Conservation (phyloP, 2,329 filamentous ascomycete species). For the Catunica adiposa region DNA sequence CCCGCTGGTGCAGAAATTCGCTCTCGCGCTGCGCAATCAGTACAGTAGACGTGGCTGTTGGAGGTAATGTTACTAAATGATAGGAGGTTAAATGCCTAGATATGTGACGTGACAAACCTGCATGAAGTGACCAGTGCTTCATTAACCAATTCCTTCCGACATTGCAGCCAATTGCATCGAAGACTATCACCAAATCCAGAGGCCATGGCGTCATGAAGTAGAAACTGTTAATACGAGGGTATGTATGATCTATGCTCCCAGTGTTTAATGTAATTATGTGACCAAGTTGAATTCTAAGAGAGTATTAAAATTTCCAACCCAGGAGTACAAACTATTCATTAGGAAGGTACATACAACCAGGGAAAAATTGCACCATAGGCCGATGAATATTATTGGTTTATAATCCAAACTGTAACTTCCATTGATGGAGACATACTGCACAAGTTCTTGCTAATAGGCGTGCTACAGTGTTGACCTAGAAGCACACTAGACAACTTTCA, state of each 20-base stretch:
- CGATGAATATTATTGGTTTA: too few relatives aligned
- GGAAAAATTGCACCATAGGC: too few relatives aligned
- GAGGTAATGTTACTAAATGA: constrained; percentile 8
- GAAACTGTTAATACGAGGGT: not conserved
- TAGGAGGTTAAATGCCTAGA: not conserved
- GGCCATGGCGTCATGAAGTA: not conserved
- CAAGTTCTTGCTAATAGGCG: too few relatives aligned
- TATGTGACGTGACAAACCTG: constrained; percentile 35
- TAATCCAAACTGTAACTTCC: not conserved
- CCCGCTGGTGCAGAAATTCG: constrained; percentile 34
- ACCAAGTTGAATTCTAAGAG: too few relatives aligned
- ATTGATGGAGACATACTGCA: not conserved
- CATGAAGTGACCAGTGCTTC: constrained; percentile 77
- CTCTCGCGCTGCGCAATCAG: constrained; percentile 49
- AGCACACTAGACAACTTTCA: too few relatives aligned
- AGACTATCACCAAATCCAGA: constrained; percentile 53
- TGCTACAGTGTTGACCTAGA: too few relatives aligned
- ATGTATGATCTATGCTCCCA: not conserved
- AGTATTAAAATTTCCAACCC: too few relatives aligned
- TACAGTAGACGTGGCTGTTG: constrained; percentile 68
- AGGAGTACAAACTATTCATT: too few relatives aligned
- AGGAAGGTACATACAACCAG: too few relatives aligned
- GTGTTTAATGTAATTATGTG: too few relatives aligned
- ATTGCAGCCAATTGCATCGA: constrained; percentile 67
- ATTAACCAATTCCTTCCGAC: constrained; percentile 50